Conservation (phyloP, 2,329 filamentous ascomycete species). For the Blastomyces gilchristii region DNA sequence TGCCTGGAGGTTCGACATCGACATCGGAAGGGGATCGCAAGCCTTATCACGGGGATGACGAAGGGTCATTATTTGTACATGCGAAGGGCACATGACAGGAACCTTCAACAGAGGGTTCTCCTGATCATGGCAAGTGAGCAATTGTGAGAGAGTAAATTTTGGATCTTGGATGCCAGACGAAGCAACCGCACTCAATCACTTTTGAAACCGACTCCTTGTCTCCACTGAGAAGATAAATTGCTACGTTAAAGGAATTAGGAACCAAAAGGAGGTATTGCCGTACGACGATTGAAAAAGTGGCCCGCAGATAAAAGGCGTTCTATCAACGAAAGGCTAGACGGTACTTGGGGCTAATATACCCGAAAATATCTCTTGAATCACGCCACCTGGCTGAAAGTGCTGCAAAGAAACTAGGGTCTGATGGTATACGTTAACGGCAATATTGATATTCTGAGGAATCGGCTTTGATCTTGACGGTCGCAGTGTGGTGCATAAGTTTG, state of each 20-base stretch:
- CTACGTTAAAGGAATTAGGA: background rate
- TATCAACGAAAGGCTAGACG: background rate
- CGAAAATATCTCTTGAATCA: background rate
- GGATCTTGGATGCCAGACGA: background rate
- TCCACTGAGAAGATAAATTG: background rate
- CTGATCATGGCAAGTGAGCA: background rate
- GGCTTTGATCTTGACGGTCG: background rate
- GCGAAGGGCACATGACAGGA: background rate
- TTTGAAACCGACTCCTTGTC: background rate
- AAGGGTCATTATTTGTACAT: background rate
- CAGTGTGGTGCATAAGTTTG: background rate
- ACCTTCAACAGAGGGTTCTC: background rate
- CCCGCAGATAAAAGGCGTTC: background rate
- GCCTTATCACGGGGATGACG: background rate
- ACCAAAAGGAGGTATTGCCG: background rate
- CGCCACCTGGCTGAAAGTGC: background rate
- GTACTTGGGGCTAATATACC: background rate
- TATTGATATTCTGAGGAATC: background rate
- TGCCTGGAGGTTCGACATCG: background rate
- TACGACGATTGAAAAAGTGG: background rate
- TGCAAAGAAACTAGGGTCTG: background rate
- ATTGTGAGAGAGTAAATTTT: background rate
- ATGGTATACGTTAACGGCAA: constrained; percentile 2
- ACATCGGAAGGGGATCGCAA: background rate
- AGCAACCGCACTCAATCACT: background rate